Conservation (phyloP, 768 basidiomycete species). For the Leucocoprinus leucothites region DNA sequence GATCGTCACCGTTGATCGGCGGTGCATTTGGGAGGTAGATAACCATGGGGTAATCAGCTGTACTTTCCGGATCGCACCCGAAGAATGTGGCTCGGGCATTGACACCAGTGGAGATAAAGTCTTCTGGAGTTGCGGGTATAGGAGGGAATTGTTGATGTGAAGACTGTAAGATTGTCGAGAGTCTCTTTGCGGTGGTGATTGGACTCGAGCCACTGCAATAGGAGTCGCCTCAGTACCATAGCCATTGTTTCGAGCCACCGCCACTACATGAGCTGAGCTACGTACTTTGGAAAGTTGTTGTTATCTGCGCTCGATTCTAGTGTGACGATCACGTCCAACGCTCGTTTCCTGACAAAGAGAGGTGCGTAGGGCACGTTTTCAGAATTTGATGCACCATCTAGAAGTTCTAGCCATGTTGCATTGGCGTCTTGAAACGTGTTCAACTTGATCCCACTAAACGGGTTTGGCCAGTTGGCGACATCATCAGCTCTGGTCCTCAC, state of each 20-base stretch:
- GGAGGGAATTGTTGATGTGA: constrained; percentile 65
- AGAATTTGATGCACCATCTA: constrained; percentile 68
- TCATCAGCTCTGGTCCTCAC: constrained; percentile 53
- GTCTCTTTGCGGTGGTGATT: constrained; percentile 40
- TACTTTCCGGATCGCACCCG: constrained; percentile 60
- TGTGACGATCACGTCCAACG: constrained; percentile 72
- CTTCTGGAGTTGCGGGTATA: constrained; percentile 47
- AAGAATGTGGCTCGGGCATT: constrained; percentile 75
- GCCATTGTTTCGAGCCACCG: too few relatives aligned
- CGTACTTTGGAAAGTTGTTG: constrained; percentile 66
- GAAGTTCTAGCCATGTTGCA: constrained; percentile 53
- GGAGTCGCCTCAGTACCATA: too few relatives aligned
- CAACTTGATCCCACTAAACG: constrained; percentile 46
- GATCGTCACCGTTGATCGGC: constrained; percentile 56
- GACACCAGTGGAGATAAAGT: constrained; percentile 58
- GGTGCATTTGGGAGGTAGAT: constrained; percentile 79
- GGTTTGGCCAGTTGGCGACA: constrained; percentile 72
- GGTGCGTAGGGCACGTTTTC: constrained; percentile 74
- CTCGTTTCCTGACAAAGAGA: constrained; percentile 65
- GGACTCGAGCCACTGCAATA: constrained; percentile 53
- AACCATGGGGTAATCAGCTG: constrained; percentile 61
- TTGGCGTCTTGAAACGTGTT: constrained; percentile 52
- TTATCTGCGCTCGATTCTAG: constrained; percentile 66
- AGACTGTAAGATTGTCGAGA: constrained; percentile 37
- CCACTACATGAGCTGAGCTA: constrained; percentile 9